phyloP scores from a whole-genome alignment of 225 moss, liverwort and hornwort species.

The Straminergon stramineum region DNA sequence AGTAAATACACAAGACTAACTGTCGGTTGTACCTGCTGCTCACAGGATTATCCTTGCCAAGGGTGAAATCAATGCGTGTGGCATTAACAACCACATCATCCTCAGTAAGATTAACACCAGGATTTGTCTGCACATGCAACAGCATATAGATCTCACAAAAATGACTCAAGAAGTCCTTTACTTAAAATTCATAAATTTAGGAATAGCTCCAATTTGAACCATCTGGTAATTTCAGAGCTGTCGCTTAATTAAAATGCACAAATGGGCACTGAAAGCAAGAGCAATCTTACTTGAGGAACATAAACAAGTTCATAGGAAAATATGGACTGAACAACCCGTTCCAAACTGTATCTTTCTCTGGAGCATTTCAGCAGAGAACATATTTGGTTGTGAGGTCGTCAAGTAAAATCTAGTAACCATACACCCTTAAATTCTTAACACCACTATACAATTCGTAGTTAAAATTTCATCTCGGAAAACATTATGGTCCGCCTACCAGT shows the following conservation, averaged over 20 bases:
- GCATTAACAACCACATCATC: constrained; percentile 71
- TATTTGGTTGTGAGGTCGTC: background rate
- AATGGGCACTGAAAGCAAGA: background rate
- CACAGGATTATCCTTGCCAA: constrained; percentile 77
- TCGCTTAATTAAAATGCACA: background rate
- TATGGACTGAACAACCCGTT: background rate
- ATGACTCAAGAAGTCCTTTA: background rate
- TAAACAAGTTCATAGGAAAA: background rate
- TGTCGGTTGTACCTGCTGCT: constrained; percentile 41
- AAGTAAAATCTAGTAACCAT: background rate
- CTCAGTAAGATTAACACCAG: constrained; percentile 60
- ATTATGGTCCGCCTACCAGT: background rate
- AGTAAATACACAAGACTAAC: background rate
- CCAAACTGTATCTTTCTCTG: background rate
- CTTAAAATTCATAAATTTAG: background rate
- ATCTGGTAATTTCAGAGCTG: background rate
- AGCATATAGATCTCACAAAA: background rate
- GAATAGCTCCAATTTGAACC: background rate
- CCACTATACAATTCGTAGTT: background rate
- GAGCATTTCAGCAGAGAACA: background rate
- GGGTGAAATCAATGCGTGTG: constrained; percentile 73
- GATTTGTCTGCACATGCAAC: constrained; percentile 31
- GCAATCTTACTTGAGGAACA: background rate
- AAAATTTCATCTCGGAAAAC: background rate
- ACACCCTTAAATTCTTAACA: background rate